Evolutionary conservation across 768 basidiomycete genomes (phyloP).

Genomic region (Lactarius sanguifluus): DNA sequence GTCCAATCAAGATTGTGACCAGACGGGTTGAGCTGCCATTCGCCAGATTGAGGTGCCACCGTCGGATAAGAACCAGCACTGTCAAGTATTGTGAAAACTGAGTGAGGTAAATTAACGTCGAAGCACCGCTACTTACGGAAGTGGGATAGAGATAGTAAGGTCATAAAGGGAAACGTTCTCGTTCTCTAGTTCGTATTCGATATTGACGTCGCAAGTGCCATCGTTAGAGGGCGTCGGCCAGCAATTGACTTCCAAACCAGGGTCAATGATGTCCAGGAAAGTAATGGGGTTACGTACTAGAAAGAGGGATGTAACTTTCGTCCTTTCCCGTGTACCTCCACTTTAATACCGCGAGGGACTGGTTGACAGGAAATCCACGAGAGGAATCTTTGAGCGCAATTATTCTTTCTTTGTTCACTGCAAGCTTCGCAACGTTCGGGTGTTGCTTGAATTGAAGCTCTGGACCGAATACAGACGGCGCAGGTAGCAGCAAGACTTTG

Average conservation of each 20-base stretch:
- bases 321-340: constrained; percentile 92
- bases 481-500: constrained; percentile 60
- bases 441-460: constrained; percentile 96
- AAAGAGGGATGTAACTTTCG: constrained; percentile 87
- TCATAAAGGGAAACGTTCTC: constrained; percentile 77
- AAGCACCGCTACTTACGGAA: constrained; percentile 65
- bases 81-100: constrained; percentile 6
- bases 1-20: constrained; percentile 86
- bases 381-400: constrained; percentile 84
- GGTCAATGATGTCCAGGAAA: neutral
- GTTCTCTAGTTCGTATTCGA: constrained; percentile 96
- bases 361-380: constrained; percentile 83
- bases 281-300: constrained; percentile 56
- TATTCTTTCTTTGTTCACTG: constrained; percentile 60
- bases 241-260: constrained; percentile 71
- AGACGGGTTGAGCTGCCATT: constrained; percentile 80
- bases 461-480: constrained; percentile 57
- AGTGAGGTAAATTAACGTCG: neutral
- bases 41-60: constrained; percentile 70
- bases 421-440: constrained; percentile 89
- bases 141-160: constrained; percentile 85
- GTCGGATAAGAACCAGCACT: constrained; percentile 84
- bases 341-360: constrained; percentile 83
- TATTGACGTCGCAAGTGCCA: constrained; percentile 91
- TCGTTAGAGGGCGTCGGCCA: constrained; percentile 94